Evolutionary conservation across 768 basidiomycete genomes (phyloP).

Genomic region (Galerina marginata): DNA sequence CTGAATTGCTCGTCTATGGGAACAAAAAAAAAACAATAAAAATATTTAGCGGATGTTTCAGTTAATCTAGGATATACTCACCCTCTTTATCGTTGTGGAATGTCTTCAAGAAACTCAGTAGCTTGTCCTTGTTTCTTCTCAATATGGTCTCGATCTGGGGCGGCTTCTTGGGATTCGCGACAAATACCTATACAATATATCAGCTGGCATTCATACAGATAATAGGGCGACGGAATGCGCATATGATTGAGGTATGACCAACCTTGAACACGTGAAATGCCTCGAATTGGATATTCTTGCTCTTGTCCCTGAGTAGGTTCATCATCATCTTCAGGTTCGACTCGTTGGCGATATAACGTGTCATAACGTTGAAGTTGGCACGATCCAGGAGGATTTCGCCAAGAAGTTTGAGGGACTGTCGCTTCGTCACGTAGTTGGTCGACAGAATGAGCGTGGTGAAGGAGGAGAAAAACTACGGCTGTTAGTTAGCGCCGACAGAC

Average conservation of each 20-base stretch:
- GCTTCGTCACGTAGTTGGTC: slow-evolving; percentile 98
- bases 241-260: slow-evolving; percentile 22
- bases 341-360: slow-evolving; percentile 93
- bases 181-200: slow-evolving; percentile 70
- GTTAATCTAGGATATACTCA: slow-evolving; percentile 32
- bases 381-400: slow-evolving; percentile 98
- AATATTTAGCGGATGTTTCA: not conserved
- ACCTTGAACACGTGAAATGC: slow-evolving; percentile 99
- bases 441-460: slow-evolving; percentile 94
- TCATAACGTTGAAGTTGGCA: slow-evolving; percentile 99
- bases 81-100: slow-evolving; percentile 99
- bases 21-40: not conserved
- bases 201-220: not conserved
- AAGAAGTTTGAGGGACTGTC: slow-evolving; percentile 96
- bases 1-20: slow-evolving; percentile 90
- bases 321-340: slow-evolving; percentile 99
- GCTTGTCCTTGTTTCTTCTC: slow-evolving; percentile 91
- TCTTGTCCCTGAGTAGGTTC: slow-evolving; percentile 97
- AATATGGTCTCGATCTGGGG: slow-evolving; percentile 92
- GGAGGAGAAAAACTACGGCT: slow-evolving; percentile 87
- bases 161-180: slow-evolving; percentile 99
- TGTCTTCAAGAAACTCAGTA: slow-evolving; percentile 84
- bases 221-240: not conserved
- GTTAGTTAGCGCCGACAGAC: slow-evolving; percentile 13
- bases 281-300: slow-evolving; percentile 99